phyloP scores from a whole-genome alignment of 768 basidiomycete species.

The Hericium erinaceus region DNA sequence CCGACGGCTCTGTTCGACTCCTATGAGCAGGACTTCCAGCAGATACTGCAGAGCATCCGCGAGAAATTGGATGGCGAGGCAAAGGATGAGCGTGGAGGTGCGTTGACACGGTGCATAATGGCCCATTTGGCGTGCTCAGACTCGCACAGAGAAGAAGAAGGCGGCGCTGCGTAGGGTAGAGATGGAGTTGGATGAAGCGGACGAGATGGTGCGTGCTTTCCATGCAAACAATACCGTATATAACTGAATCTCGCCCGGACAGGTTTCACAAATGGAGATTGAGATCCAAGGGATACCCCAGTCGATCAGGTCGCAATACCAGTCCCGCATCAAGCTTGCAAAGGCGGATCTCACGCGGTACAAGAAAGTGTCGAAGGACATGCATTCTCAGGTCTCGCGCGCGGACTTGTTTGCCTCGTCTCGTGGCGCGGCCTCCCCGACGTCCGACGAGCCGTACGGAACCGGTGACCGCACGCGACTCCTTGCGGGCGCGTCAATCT shows the following conservation, averaged over 20 bases:
- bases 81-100: conserved; percentile 62
- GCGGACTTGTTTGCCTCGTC: conserved; percentile 53
- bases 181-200: conserved; percentile 96
- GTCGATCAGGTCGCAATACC: conserved; percentile 70
- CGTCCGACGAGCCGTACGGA: conserved; percentile 74
- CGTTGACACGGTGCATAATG: conserved; percentile 16
- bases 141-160: conserved; percentile 64
- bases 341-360: conserved; percentile 67
- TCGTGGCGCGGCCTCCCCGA: conserved; percentile 26
- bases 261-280: conserved; percentile 99
- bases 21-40: conserved; percentile 88
- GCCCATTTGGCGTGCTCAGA: not conserved
- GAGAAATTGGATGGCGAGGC: conserved; percentile 69
- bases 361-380: conserved; percentile 76
- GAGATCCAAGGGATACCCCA: conserved; percentile 93
- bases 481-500: conserved; percentile 63
- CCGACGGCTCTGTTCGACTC: conserved; percentile 82
- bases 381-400: conserved; percentile 61
- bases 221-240: not conserved
- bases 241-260: conserved; percentile 2
- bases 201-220: conserved; percentile 70
- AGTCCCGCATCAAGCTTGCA: conserved; percentile 60
- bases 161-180: conserved; percentile 74
- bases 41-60: conserved; percentile 66
- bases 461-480: conserved; percentile 71